Evolutionary conservation across 768 basidiomycete genomes (phyloP).

Genomic region (Lactifluus volemus): DNA sequence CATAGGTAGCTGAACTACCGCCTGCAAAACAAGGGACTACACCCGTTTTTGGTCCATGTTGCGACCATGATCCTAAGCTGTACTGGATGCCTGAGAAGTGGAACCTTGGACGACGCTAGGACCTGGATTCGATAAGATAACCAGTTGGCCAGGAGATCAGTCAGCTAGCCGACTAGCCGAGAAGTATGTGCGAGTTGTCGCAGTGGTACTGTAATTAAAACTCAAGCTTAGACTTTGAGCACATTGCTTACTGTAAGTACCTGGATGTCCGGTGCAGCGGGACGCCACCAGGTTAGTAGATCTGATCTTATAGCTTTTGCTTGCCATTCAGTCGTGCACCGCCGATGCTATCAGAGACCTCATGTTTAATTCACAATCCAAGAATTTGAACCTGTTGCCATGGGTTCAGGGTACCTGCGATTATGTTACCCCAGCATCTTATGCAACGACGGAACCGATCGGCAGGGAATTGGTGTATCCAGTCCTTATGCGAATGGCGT

Average conservation of each 20-base stretch:
- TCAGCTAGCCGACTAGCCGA: background rate
- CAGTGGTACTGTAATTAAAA: background rate
- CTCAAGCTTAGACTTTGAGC: background rate
- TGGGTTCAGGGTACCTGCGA: background rate
- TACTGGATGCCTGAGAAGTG: background rate
- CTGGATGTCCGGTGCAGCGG: background rate
- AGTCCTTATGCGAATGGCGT: constrained; percentile 28
- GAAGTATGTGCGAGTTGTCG: background rate
- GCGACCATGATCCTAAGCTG: too few relatives aligned
- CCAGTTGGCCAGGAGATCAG: background rate
- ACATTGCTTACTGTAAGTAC: background rate
- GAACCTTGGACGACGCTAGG: background rate
- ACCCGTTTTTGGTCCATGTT: too few relatives aligned
- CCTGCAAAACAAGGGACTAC: background rate
- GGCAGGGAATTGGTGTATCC: constrained; percentile 24
- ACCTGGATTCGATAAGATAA: background rate
- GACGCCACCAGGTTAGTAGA: too few relatives aligned
- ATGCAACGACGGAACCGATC: constrained; percentile 27
- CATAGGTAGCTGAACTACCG: background rate
- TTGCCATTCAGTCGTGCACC: constrained; percentile 13
- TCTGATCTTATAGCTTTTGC: background rate
- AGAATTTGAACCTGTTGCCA: background rate
- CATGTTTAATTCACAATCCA: constrained; percentile 23
- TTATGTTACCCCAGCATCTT: constrained; percentile 25
- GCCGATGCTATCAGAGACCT: constrained; percentile 21